Evolutionary conservation across 345 rosid genomes (phyloP), one percentile per base, ranked within the genome.

Genomic region (Populus nigra): DNA sequence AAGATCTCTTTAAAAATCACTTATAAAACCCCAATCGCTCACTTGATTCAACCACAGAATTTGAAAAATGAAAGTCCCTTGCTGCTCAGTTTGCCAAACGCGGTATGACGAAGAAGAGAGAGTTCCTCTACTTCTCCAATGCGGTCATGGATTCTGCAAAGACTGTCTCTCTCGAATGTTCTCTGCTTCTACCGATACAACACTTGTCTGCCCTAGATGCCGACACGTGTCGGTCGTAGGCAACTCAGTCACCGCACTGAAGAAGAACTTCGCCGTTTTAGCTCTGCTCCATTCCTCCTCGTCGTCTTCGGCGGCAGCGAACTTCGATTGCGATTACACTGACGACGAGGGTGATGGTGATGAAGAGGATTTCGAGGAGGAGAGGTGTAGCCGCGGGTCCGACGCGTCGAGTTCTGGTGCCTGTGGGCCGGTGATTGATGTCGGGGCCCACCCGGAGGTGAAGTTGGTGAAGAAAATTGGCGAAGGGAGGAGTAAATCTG

Each of bases 101-200:
- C 81, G 96, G 85, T 96, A 96, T 85, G 91, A 93, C 85, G 98
- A 93, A 82, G 96, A 87, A 4, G 99, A 92, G 70, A 86, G 98
- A 68, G 97, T 92, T 75, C 99, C 98, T 22, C 78, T 96, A 5
- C 81, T 96, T 71, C 98, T 93, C 70, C 93, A 93, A 85, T 96
- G 99, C 80, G 99, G 98, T 8, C 99, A 93, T 29, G 97, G 98
- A 31, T 96, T 93, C 84, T 96, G 99, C 84, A 93, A 84, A 61
- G 98, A 93, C 70, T 96, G 99, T 70, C 81, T 93, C 18, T 93
- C 98, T 0, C 83, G 84, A 69, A 89, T 96, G 97, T 96, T 96
- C 90, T 84, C 98, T 10, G 83, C 97, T 11, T 96, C 99, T 27
- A 72, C 87, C 55, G 99, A 96, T 82, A 86, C 89, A 22, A 83